A percentile compares a stretch with the other conserved stretches of the same genome.
Evolutionary conservation across 192 early-diverging fungal species (phyloP).

Genomic region (Chytriomyces sp.): DNA sequence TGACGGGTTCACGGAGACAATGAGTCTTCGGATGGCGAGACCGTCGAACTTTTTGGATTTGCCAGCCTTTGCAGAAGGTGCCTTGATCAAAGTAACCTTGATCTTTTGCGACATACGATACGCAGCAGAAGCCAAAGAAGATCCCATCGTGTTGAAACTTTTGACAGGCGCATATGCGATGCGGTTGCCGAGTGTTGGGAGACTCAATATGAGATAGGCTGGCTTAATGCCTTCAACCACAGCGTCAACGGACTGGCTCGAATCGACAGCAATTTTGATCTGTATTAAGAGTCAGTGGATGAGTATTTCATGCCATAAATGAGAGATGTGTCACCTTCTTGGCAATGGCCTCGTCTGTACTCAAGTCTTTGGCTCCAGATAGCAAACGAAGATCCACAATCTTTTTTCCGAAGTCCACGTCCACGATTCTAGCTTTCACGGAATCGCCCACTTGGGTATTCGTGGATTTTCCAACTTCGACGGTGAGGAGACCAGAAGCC

Average conservation of each 20-base stretch:
- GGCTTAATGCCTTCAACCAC: conserved; percentile 78
- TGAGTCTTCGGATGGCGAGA: conserved; percentile 12
- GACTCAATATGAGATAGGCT: conserved; percentile 70
- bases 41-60: conserved; percentile 16
- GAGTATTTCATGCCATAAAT: background rate
- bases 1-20: conserved; percentile 13
- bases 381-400: conserved; percentile 60
- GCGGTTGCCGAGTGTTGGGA: conserved; percentile 47
- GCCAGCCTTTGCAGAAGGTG: background rate
- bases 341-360: conserved; percentile 22
- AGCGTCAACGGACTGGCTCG: conserved; percentile 47
- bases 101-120: conserved; percentile 35
- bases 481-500: conserved; percentile 61
- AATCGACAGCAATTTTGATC: conserved; percentile 23
- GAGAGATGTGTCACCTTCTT: conserved; percentile 2
- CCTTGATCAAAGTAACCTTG: conserved; percentile 23
- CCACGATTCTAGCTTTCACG: conserved; percentile 64
- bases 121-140: conserved; percentile 13
- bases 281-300: background rate
- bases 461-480: conserved; percentile 45
- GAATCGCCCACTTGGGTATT: conserved; percentile 45
- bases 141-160: conserved; percentile 20
- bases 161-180: conserved; percentile 36
- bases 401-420: conserved; percentile 66
- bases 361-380: background rate